Percentiles rank a stretch among this genome's conserved stretches.
phyloP scores from a whole-genome alignment of 2,329 filamentous ascomycete species.

The Claviceps purpurea region DNA sequence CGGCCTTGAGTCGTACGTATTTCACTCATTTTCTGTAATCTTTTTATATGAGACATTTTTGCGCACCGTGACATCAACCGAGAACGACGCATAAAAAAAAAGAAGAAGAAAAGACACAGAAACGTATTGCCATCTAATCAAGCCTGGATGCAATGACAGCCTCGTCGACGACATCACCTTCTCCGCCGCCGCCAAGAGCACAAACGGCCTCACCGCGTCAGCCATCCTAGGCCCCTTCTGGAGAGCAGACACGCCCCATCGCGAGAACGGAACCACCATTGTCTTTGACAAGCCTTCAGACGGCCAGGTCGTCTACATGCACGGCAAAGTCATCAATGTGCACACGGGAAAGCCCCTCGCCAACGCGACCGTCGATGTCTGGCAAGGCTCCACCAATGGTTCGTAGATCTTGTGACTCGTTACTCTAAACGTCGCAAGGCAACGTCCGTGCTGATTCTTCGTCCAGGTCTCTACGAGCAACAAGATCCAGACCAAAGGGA shows the following conservation, averaged over 20 bases:
- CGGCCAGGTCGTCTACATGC: constrained; percentile 45
- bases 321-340: constrained; percentile 44
- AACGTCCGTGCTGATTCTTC: not conserved
- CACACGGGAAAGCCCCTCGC: constrained; percentile 50
- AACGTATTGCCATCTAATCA: not conserved
- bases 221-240: constrained; percentile 81
- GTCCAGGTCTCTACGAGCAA: constrained; percentile 47
- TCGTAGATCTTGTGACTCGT: constrained; percentile 4
- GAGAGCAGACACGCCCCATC: constrained; percentile 55
- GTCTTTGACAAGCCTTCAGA: constrained; percentile 36
- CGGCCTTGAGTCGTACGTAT: constrained; percentile 51
- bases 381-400: constrained; percentile 66
- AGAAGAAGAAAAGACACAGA: not conserved
- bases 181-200: constrained; percentile 33
- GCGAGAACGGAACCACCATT: constrained; percentile 58
- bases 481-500: constrained; percentile 59
- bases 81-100: not conserved
- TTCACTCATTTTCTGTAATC: not conserved
- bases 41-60: too few relatives aligned
- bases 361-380: constrained; percentile 58
- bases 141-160: constrained; percentile 14
- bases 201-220: constrained; percentile 49
- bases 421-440: too few relatives aligned
- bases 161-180: constrained; percentile 74
- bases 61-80: too few relatives aligned